Evolutionary conservation across 2,329 filamentous ascomycete species (phyloP).

Genomic region (Xylariaceae sp.): DNA sequence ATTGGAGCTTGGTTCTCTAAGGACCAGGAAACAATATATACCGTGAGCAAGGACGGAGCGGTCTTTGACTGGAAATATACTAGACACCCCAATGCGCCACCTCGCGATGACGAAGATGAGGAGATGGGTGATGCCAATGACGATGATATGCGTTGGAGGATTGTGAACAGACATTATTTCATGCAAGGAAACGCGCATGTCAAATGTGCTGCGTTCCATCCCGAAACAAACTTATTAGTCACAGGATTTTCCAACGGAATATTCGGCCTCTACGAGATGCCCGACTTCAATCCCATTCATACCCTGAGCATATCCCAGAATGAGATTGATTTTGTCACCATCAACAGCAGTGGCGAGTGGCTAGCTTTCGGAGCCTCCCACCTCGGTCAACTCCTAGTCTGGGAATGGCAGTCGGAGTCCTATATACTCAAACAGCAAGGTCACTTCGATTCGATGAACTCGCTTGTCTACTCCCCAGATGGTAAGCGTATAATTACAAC

Average conservation of each 20-base stretch:
- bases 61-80: slow-evolving; percentile 88
- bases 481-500: slow-evolving; percentile 89
- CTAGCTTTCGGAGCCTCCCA: slow-evolving; percentile 94
- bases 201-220: slow-evolving; percentile 85
- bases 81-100: slow-evolving; percentile 52
- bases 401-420: slow-evolving; percentile 99
- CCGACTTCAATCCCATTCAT: slow-evolving; percentile 93
- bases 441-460: slow-evolving; percentile 93
- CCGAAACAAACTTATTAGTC: slow-evolving; percentile 84
- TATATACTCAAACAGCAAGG: slow-evolving; percentile 98
- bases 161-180: slow-evolving; percentile 87
- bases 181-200: slow-evolving; percentile 84
- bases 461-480: slow-evolving; percentile 87
- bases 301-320: slow-evolving; percentile 91
- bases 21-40: slow-evolving; percentile 93
- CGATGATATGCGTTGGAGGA: slow-evolving; percentile 78
- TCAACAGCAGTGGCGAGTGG: slow-evolving; percentile 95
- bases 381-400: slow-evolving; percentile 90
- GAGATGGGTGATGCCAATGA: slow-evolving; percentile 56
- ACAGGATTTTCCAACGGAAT: slow-evolving; percentile 92
- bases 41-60: slow-evolving; percentile 94
- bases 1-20: slow-evolving; percentile 95
- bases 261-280: slow-evolving; percentile 92
- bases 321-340: slow-evolving; percentile 88
- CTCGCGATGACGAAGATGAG: slow-evolving; percentile 52